Evolutionary conservation across 768 basidiomycete genomes (phyloP).

Genomic region (Leccinellum luteum): DNA sequence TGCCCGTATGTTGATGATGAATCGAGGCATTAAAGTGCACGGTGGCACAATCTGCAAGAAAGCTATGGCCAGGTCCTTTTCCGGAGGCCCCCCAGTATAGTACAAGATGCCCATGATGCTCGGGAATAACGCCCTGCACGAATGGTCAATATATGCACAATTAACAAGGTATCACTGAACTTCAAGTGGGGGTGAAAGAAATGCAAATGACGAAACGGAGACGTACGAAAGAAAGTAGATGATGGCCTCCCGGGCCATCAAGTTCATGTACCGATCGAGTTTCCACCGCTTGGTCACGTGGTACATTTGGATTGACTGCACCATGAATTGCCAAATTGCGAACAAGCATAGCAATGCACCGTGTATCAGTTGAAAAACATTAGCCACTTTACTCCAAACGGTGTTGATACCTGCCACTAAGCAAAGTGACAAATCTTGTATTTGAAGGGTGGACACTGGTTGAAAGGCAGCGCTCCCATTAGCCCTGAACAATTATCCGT

Average conservation of each 20-base stretch:
- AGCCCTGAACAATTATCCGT: not conserved
- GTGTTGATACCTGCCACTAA: too few species aligned
- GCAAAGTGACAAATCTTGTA: not conserved
- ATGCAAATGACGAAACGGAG: not conserved
- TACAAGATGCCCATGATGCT: not conserved
- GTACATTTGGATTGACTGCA: not conserved
- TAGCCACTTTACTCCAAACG: not conserved
- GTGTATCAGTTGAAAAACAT: not conserved
- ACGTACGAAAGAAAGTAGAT: not conserved
- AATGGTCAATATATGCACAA: not conserved
- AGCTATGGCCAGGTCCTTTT: not conserved
- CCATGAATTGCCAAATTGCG: not conserved
- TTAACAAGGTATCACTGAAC: not conserved
- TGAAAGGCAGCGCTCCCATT: not conserved
- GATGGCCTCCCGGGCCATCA: not conserved
- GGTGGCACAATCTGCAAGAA: not conserved
- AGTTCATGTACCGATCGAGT: not conserved
- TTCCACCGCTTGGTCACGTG: not conserved
- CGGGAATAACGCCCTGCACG: not conserved
- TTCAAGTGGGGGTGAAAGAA: not conserved
- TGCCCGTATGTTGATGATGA: not conserved
- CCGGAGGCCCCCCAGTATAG: not conserved
- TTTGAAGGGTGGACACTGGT: not conserved
- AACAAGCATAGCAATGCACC: not conserved
- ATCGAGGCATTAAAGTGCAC: not conserved